Percentiles rank a stretch among this genome's conserved stretches.
These are phyloP conservation scores for Lyophyllum decastes DNA, from an alignment of 768 basidiomycete species.

Conservation along the genomic window DNA sequence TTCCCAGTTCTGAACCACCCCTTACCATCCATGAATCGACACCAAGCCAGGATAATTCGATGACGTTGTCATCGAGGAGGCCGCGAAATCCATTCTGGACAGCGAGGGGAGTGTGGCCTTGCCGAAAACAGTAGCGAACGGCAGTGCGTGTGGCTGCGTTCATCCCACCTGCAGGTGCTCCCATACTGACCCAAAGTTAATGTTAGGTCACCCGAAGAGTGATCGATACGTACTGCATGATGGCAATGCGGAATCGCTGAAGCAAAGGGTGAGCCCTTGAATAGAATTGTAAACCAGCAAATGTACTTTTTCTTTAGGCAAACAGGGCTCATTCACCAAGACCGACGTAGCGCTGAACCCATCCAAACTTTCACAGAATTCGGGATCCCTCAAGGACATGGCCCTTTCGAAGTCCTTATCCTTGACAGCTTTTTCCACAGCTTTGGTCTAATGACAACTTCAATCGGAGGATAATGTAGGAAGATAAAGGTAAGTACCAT, in stretches of 20 bases:
- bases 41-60: slow-evolving; percentile 91
- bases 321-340: slow-evolving; percentile 50
- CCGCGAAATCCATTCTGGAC: slow-evolving; percentile 97
- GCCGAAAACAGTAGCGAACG: slow-evolving; percentile 88
- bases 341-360: slow-evolving; percentile 81
- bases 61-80: slow-evolving; percentile 84
- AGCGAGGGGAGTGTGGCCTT: slow-evolving; percentile 91
- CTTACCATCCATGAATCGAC: slow-evolving; percentile 97
- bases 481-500: slow-evolving; percentile 49
- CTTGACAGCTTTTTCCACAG: slow-evolving; percentile 80
- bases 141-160: slow-evolving; percentile 96
- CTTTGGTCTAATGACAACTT: slow-evolving; percentile 63
- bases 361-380: slow-evolving; percentile 84
- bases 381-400: slow-evolving; percentile 86
- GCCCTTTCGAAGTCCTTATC: slow-evolving; percentile 85
- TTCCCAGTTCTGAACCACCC: slow-evolving; percentile 97
- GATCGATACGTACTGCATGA: slow-evolving; percentile 76
- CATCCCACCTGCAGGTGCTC: slow-evolving; percentile 98
- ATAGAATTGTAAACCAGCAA: neutral
- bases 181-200: slow-evolving; percentile 58
- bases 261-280: slow-evolving; percentile 12
- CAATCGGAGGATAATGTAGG: slow-evolving; percentile 3
- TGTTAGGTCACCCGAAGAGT: neutral
- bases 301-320: slow-evolving; percentile 53
- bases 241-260: slow-evolving; percentile 76